phyloP scores from a whole-genome alignment of 2,329 filamentous ascomycete genomes.

The Aspergillus fijiensis region DNA sequence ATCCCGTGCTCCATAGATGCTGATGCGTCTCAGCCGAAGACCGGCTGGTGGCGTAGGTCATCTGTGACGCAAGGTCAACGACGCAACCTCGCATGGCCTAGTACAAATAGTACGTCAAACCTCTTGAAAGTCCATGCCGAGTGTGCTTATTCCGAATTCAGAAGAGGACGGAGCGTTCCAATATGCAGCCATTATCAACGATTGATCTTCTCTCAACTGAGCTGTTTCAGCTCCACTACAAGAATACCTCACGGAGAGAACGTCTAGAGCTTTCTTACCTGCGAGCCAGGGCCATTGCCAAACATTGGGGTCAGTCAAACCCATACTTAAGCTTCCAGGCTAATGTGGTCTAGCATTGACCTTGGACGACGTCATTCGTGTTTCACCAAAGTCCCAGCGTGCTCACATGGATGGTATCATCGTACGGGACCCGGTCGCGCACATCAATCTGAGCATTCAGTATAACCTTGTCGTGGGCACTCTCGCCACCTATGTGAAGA shows the following conservation, averaged over 20 bases:
- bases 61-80: too few species aligned
- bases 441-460: slow-evolving; percentile 20
- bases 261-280: slow-evolving; percentile 6
- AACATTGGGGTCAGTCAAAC: not conserved
- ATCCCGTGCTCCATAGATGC: too few species aligned
- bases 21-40: too few species aligned
- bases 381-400: slow-evolving; percentile 6
- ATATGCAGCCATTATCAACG: not conserved
- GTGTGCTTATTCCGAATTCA: too few species aligned
- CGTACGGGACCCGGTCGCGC: not conserved
- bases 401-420: slow-evolving; percentile 4
- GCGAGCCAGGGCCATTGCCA: slow-evolving; percentile 8
- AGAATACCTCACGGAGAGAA: not conserved
- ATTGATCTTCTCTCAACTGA: slow-evolving; percentile 3
- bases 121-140: too few species aligned
- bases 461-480: slow-evolving; percentile 23
- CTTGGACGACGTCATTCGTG: not conserved
- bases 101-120: too few species aligned
- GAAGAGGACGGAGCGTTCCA: not conserved
- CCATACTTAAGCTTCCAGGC: not conserved
- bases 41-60: too few species aligned
- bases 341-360: slow-evolving; percentile 1
- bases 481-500: slow-evolving; percentile 15
- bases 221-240: slow-evolving; percentile 1
- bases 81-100: too few species aligned